Evolutionary conservation across 768 basidiomycete genomes (phyloP).

Genomic region (Strobilomyces echinocephalus): DNA sequence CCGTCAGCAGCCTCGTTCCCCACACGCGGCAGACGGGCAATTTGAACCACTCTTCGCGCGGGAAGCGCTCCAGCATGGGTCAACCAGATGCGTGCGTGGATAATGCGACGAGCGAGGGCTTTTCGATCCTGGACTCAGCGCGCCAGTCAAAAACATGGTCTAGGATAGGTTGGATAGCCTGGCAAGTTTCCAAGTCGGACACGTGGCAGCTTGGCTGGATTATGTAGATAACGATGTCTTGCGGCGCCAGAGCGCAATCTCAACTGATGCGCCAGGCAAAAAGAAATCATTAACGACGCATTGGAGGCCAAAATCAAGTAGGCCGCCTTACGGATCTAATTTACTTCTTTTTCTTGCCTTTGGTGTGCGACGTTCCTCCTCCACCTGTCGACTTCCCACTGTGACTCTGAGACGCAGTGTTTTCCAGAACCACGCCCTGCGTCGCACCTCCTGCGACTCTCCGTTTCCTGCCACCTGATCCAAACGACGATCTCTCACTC

Average conservation of each 20-base stretch:
- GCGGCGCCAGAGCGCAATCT: conserved; percentile 20
- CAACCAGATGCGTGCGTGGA: neutral
- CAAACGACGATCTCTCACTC: conserved; percentile 63
- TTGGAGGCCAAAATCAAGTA: conserved; percentile 14
- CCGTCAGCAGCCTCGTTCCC: conserved; percentile 26
- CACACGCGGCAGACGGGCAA: conserved; percentile 24
- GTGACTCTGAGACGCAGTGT: conserved; percentile 18
- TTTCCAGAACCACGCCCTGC: conserved; percentile 49
- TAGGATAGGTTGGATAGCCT: neutral
- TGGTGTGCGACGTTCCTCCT: conserved; percentile 37
- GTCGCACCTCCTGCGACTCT: conserved; percentile 60
- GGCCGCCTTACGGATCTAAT: conserved; percentile 24
- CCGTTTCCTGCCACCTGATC: conserved; percentile 47
- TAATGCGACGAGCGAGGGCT: neutral
- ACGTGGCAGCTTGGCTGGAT: conserved; percentile 22
- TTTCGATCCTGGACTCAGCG: neutral
- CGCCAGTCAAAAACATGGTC: conserved; percentile 1
- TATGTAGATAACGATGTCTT: conserved; percentile 23
- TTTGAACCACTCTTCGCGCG: conserved; percentile 13
- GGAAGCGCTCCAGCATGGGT: conserved; percentile 1
- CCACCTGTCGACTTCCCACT: conserved; percentile 35
- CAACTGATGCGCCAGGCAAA: conserved; percentile 16
- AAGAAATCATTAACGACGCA: conserved; percentile 21
- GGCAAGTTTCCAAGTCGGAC: neutral
- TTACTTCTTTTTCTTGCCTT: conserved; percentile 70